Evolutionary conservation across 495 filamentous ascomycete species (phyloP).

Genomic region (Podospora didyma): DNA sequence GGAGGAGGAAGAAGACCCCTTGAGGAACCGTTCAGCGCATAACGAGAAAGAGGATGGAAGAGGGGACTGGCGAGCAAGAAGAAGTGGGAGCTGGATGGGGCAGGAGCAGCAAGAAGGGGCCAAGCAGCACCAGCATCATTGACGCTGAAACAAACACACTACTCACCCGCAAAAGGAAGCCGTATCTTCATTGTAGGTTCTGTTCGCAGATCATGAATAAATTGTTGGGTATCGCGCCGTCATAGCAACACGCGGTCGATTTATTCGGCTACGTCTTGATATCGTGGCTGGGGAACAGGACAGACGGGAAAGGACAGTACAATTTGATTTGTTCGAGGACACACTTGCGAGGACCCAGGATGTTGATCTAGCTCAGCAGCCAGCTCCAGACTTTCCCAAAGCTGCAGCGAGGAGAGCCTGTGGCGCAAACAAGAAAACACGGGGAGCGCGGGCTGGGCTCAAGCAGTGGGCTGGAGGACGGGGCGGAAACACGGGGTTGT

Average conservation of each 20-base stretch:
- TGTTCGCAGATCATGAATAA: neutral
- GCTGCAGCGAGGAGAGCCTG: too few relatives aligned
- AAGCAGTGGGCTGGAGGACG: too few relatives aligned
- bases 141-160: neutral
- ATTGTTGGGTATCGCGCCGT: neutral
- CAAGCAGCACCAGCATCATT: neutral
- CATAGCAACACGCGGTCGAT: neutral
- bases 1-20: conserved; percentile 76
- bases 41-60: neutral
- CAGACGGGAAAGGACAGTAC: too few relatives aligned
- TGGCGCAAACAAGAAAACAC: too few relatives aligned
- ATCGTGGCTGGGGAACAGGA: too few relatives aligned
- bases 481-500: too few relatives aligned
- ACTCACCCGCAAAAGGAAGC: conserved; percentile 67
- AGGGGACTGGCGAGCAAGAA: neutral
- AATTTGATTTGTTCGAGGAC: too few relatives aligned
- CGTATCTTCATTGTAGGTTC: conserved; percentile 61
- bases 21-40: neutral
- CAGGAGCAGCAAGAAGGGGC: neutral
- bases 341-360: too few relatives aligned
- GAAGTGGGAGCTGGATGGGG: neutral
- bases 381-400: too few relatives aligned
- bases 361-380: too few relatives aligned
- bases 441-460: too few relatives aligned
- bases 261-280: neutral